phyloP scores from a whole-genome alignment of 2,329 filamentous ascomycete species.

The Claviceps sp. region DNA sequence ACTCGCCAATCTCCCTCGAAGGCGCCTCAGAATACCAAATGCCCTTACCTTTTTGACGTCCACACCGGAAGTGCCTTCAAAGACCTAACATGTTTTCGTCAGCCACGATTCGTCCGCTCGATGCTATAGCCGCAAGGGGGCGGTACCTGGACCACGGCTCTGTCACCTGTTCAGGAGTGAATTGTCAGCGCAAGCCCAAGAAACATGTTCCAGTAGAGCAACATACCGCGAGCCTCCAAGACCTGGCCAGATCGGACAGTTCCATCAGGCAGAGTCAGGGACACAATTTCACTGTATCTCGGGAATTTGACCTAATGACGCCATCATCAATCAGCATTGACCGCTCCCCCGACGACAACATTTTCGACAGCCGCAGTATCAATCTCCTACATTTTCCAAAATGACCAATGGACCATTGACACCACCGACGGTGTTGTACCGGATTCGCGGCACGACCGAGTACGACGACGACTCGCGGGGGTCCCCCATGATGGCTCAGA shows the following conservation, averaged over 20 bases:
- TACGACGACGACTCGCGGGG: slow-evolving; percentile 46
- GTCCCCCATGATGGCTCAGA: slow-evolving; percentile 33
- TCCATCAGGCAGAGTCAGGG: slow-evolving; percentile 88
- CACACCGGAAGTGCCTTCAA: slow-evolving; percentile 92
- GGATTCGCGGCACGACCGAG: slow-evolving; percentile 49
- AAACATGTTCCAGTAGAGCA: no score
- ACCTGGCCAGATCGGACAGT: slow-evolving; percentile 89
- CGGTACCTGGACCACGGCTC: slow-evolving; percentile 84
- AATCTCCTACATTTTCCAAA: slow-evolving; percentile 67
- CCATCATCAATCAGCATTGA: slow-evolving; percentile 13
- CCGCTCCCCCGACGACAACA: background rate
- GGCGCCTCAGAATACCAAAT: background rate
- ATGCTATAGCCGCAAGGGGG: slow-evolving; percentile 5
- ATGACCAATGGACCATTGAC: slow-evolving; percentile 97
- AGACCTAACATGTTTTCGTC: slow-evolving; percentile 49
- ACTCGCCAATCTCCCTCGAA: background rate
- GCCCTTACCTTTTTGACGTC: slow-evolving; percentile 89
- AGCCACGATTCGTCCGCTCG: slow-evolving; percentile 8
- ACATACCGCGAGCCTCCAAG: slow-evolving; percentile 83
- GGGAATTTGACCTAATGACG: slow-evolving; percentile 79
- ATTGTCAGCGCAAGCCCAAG: slow-evolving; percentile 1
- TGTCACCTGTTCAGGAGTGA: slow-evolving; percentile 48
- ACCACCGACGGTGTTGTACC: slow-evolving; percentile 97
- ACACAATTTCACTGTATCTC: slow-evolving; percentile 94
- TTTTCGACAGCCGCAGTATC: background rate